Evolutionary conservation across 345 rosid genomes (phyloP).

Genomic region (Populus euphratica): DNA sequence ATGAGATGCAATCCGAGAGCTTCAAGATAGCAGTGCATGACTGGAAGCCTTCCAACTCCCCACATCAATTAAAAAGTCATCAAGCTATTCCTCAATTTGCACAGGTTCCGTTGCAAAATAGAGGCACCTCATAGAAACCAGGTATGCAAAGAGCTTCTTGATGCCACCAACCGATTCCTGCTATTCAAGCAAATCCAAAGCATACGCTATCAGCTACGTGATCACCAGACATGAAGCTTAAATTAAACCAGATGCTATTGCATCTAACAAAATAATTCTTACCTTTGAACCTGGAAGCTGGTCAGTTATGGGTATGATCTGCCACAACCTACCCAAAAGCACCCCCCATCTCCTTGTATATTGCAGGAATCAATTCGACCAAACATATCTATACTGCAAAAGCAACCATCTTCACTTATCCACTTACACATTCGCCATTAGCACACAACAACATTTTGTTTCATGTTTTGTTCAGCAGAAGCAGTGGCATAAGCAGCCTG

Average conservation of each 20-base stretch:
- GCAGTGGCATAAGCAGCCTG: background rate
- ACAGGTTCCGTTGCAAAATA: background rate
- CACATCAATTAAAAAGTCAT: background rate
- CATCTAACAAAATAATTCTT: conserved; percentile 1
- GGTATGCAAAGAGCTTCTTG: background rate
- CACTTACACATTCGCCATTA: background rate
- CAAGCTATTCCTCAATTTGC: background rate
- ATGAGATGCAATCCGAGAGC: background rate
- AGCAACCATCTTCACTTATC: background rate
- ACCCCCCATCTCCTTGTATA: conserved; percentile 13
- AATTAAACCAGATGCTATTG: background rate
- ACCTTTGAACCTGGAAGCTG: conserved; percentile 25
- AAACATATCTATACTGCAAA: background rate
- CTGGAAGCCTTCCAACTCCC: background rate
- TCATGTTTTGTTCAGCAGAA: conserved; percentile 5
- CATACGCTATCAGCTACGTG: background rate
- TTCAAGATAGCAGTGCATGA: background rate
- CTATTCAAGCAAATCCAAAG: background rate
- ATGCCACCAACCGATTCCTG: conserved; percentile 24
- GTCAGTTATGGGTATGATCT: conserved; percentile 20
- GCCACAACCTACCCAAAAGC: conserved; percentile 17
- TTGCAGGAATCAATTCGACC: conserved; percentile 10
- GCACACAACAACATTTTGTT: background rate
- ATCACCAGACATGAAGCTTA: background rate
- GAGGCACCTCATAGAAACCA: background rate